phyloP scores from a whole-genome alignment of 306 rosid species.

The Crataegus laevigata region DNA sequence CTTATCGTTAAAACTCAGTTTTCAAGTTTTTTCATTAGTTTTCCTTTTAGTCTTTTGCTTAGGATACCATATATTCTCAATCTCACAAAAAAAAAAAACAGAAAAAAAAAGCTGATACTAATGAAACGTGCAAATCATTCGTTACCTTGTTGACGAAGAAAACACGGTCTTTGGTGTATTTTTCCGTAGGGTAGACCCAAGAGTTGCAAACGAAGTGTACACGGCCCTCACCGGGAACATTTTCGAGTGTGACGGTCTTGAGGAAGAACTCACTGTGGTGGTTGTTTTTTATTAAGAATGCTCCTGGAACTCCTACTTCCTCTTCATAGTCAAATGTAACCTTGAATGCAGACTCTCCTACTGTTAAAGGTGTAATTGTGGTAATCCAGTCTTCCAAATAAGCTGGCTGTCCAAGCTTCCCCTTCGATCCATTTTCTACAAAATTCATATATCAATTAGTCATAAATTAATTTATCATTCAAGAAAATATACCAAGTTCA shows the following conservation, averaged over 20 bases:
- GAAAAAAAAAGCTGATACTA: neutral
- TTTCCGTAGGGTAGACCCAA: conserved; percentile 46
- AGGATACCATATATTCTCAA: too few species aligned
- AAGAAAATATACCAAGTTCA: too few species aligned
- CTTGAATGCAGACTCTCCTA: conserved; percentile 32
- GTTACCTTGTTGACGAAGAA: conserved; percentile 67
- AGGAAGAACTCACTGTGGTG: conserved; percentile 49
- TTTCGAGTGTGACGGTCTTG: conserved; percentile 47
- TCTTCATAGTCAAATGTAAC: conserved; percentile 45
- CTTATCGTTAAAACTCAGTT: too few species aligned
- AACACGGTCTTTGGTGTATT: conserved; percentile 30
- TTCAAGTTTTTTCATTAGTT: too few species aligned
- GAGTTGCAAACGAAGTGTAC: conserved; percentile 59
- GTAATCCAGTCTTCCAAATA: conserved; percentile 43
- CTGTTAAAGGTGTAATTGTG: conserved; percentile 31
- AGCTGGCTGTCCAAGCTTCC: conserved; percentile 52
- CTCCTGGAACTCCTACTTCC: conserved; percentile 52
- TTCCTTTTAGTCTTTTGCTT: neutral
- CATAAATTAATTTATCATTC: too few species aligned
- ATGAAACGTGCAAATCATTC: neutral
- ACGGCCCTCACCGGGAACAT: conserved; percentile 34
- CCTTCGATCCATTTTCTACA: conserved; percentile 37
- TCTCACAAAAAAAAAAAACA: neutral
- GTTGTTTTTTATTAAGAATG: conserved; percentile 40
- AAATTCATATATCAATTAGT: neutral